Percentiles rank a stretch among this genome's conserved stretches.
phyloP scores from a whole-genome alignment of 495 filamentous ascomycete species.

The Hyaloscypha bicolor region DNA sequence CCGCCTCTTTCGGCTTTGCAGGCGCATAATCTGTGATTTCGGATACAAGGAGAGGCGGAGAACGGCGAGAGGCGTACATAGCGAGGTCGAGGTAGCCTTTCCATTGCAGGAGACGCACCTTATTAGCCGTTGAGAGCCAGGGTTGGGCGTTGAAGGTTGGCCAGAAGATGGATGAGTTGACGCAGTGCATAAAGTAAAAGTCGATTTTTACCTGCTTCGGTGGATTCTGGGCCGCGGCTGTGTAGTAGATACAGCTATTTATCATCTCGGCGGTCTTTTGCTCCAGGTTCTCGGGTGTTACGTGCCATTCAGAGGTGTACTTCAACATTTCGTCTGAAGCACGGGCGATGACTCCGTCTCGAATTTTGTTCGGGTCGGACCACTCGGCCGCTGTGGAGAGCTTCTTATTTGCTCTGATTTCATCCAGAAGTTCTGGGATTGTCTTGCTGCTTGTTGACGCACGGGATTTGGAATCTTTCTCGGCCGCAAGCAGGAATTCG shows the following conservation, averaged over 20 bases:
- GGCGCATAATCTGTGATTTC: conserved; percentile 54
- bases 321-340: conserved; percentile 64
- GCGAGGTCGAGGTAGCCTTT: conserved; percentile 64
- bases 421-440: conserved; percentile 60
- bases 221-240: conserved; percentile 61
- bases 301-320: conserved; percentile 59
- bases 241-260: conserved; percentile 65
- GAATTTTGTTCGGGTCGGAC: conserved; percentile 62
- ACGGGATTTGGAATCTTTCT: conserved; percentile 46
- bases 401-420: conserved; percentile 56
- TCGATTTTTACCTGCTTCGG: conserved; percentile 71
- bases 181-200: conserved; percentile 77
- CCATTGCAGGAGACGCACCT: conserved; percentile 64
- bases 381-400: conserved; percentile 51
- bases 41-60: conserved; percentile 52
- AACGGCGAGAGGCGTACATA: conserved; percentile 61
- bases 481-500: conserved; percentile 52
- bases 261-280: conserved; percentile 77
- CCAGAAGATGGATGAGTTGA: conserved; percentile 67
- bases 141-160: conserved; percentile 47
- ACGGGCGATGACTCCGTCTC: conserved; percentile 64
- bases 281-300: conserved; percentile 64
- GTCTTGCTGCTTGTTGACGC: conserved; percentile 42
- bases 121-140: conserved; percentile 45
- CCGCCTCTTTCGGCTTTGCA: conserved; percentile 10